Base-by-base conservation (phyloP, 306 rosid species). In the Dalbergia oliveri region DNA sequence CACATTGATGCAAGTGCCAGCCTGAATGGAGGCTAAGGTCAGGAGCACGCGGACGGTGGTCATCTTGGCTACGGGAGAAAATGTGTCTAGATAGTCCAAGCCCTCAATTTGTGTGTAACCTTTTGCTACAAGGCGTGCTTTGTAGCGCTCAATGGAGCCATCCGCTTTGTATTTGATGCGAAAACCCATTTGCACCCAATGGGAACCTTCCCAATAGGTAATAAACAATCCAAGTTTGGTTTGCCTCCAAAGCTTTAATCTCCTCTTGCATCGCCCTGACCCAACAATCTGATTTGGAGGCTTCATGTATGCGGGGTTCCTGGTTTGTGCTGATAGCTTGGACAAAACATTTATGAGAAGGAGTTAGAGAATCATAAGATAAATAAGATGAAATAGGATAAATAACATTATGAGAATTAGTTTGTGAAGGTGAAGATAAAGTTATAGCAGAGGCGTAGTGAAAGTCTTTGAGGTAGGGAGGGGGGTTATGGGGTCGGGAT, bases 21-120 rank as follows among this genome's bases (percentile, higher is more conserved):
- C 11, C 11, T 9, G 10, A 7, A 43, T 0, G 0, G 11, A 8
- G 0, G 16, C 19, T 0, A 13, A 1, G 9, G 19, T 5, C 0
- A 50, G 19, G 0, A 50, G 8, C 0, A 14, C 7, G 0, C 8
- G 6, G 0, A 51, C 8, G 1, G 7, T 4, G 1, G 2, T 51
- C 16, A 51, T 3, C 2, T 51, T 51, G 6, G 8, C 18, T 0
- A 51, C 18, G 0, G 19, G 19, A 5, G 7, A 51, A 0, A 51
- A 51, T 3, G 19, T 14, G 13, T 51, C 54, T 11, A 49, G 6
- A 4, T 3, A 49, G 1, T 49, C 54, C 0, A 49, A 0, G 0
- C 16, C 16, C 1, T 49, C n/a, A 2, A 49, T 2, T 12, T 11
- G 54, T 0, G 14, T 12, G 54, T 49, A 49, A 0, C 54, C 6